phyloP scores from a whole-genome alignment of 352 stramenopile species.

The Globisporangium canariense region DNA sequence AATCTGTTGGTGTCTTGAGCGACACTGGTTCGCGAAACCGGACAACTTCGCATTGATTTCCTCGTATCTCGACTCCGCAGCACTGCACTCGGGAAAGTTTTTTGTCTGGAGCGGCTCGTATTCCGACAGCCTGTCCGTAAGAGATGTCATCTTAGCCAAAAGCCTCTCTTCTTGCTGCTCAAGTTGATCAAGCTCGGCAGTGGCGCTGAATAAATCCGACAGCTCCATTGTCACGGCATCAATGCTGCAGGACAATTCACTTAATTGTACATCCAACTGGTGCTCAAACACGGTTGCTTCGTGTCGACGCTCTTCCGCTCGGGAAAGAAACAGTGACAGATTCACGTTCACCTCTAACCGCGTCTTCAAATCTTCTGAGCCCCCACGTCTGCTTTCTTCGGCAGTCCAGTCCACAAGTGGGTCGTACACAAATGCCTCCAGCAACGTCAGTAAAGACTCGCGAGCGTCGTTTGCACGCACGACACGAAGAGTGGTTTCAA shows the following conservation, averaged over 20 bases:
- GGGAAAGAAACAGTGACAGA: slow-evolving; percentile 79
- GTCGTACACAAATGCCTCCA: slow-evolving; percentile 88
- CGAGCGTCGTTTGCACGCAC: slow-evolving; percentile 57
- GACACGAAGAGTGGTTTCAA: slow-evolving; percentile 73
- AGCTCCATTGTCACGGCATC: slow-evolving; percentile 8
- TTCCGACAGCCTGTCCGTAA: slow-evolving; percentile 16
- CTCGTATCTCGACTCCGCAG: background rate
- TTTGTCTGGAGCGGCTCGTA: background rate
- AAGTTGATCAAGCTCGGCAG: slow-evolving; percentile 8
- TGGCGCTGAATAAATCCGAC: slow-evolving; percentile 3
- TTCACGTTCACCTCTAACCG: slow-evolving; percentile 84
- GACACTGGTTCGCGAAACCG: slow-evolving; percentile 44
- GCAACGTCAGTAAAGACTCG: slow-evolving; percentile 65
- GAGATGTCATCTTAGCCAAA: slow-evolving; percentile 7
- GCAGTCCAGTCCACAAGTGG: slow-evolving; percentile 75
- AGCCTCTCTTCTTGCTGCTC: slow-evolving; percentile 26
- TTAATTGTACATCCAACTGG: slow-evolving; percentile 27
- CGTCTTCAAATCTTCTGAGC: slow-evolving; percentile 49
- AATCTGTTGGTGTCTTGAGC: slow-evolving; percentile 49
- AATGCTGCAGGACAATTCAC: slow-evolving; percentile 20
- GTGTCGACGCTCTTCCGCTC: slow-evolving; percentile 70
- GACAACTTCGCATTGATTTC: slow-evolving; percentile 21
- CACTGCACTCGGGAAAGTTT: background rate
- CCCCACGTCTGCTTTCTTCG: slow-evolving; percentile 35
- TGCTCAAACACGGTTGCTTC: slow-evolving; percentile 50